Base-by-base conservation (phyloP, 1,284 basidiomycete genomes). In the Austropuccinia psidii region DNA sequence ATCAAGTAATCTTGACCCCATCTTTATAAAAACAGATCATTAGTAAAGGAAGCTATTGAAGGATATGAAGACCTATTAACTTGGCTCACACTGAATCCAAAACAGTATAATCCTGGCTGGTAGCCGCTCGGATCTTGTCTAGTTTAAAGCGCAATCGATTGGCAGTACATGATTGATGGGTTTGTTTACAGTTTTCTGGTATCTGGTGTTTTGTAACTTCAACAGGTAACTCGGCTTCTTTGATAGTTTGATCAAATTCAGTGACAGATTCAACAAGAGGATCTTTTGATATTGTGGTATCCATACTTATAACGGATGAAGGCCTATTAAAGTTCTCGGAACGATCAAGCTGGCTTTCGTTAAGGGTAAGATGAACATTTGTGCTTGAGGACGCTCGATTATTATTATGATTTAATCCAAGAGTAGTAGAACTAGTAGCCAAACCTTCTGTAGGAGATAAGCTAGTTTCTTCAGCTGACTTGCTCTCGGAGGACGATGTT, bases 121-220 rank as follows among this genome's bases (percentile, higher is more conserved):
- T 74, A 31, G 57, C 49, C 27, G 21, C n/a, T 7, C 62, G 62
- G 54, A 74, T 65, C 43, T 66, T 74, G 27, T 57, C 62, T 15
- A 74, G n/a, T 52, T 74, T 65, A 54, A 49, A 74, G 31, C 41
- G 41, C 33, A 65, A 50, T 39, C 72, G 61, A 74, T 65, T 65
- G 35, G 29, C 15, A 43, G 43, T 29, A 19, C 41, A 57, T 9
- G 49, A 41, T 21, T 61, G 52, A 27, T 47, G 19, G n/a, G 24
- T 24, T 15, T 1, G 24, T 52, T 66, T n/a, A 54, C 62, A 74
- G 24, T 65, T 50, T 29, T 21, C 31, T 13, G 62, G 72, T 9
- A 65, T 57, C 5, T 37, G 50, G 37, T 57, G 66, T 47, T 33
- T 41, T 33, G 66, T 33, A 19, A 27, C 33, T 15, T 39, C 35